phyloP scores from a whole-genome alignment of 306 rosid species.

The Abrus precatorius region DNA sequence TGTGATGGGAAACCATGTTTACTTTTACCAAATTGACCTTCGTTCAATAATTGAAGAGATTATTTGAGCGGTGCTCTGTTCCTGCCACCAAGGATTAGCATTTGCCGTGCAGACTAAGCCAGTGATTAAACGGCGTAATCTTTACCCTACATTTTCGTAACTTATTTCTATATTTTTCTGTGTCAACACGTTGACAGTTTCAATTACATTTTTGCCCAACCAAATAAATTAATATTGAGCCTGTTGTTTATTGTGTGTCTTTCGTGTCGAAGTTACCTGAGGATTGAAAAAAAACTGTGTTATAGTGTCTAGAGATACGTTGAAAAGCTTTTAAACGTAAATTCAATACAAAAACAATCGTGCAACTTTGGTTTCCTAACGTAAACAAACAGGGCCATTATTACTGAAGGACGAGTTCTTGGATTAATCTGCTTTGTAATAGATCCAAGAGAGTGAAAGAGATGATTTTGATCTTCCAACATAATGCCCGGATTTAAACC shows the following conservation, averaged over 20 bases:
- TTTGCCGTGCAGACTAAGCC: conserved; percentile 30
- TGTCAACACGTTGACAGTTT: not conserved
- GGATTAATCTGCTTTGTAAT: too few species aligned
- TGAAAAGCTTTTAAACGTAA: too few species aligned
- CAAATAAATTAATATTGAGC: not conserved
- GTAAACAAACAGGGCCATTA: too few species aligned
- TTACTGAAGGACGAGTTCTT: too few species aligned
- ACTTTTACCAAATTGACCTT: not conserved
- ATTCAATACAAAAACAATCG: too few species aligned
- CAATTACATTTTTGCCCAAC: not conserved
- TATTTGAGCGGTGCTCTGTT: not conserved
- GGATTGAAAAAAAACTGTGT: too few species aligned
- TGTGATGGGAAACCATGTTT: not conserved
- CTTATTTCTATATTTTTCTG: not conserved
- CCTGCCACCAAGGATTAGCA: not conserved
- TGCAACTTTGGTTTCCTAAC: too few species aligned
- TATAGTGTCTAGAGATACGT: too few species aligned
- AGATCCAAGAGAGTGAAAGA: too few species aligned
- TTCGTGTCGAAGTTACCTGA: too few species aligned
- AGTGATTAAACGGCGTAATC: not conserved
- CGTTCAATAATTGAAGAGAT: conserved; percentile 25
- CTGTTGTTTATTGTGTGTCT: too few species aligned
- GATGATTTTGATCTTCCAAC: not conserved
- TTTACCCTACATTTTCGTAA: not conserved
- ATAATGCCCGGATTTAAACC: not conserved